Evolutionary conservation across 1,139 yeast genomes (phyloP).

Genomic region (Kurtzmaniella quercitrusa): DNA sequence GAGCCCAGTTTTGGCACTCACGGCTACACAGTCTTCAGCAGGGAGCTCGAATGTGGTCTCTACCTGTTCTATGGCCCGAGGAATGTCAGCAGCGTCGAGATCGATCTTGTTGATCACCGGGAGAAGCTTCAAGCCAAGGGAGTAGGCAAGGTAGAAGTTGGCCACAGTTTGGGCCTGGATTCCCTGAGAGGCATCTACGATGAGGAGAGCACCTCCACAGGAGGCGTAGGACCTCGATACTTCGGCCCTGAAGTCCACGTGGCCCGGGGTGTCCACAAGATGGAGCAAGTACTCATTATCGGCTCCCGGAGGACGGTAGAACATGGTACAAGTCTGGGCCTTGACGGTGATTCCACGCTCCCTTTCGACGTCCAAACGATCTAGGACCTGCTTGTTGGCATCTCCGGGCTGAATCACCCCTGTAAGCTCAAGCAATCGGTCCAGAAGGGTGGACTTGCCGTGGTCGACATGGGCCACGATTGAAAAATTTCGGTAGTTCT

Average conservation of each 20-base stretch:
- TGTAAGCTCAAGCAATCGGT: slow-evolving; percentile 78
- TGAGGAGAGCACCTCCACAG: slow-evolving; percentile 87
- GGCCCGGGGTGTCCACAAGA: slow-evolving; percentile 96
- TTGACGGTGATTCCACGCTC: slow-evolving; percentile 96
- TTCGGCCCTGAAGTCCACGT: slow-evolving; percentile 92
- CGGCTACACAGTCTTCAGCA: slow-evolving; percentile 70
- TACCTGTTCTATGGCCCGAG: slow-evolving; percentile 76
- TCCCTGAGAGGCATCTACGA: slow-evolving; percentile 95
- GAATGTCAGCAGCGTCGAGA: slow-evolving; percentile 82
- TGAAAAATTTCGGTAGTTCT: slow-evolving; percentile 82
- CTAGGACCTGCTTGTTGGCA: slow-evolving; percentile 81
- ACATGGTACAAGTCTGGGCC: slow-evolving; percentile 95
- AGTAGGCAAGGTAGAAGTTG: slow-evolving; percentile 84
- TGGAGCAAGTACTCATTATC: slow-evolving; percentile 73
- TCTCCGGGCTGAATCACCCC: slow-evolving; percentile 79
- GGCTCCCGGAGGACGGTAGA: slow-evolving; percentile 60
- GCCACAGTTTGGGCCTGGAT: slow-evolving; percentile 98
- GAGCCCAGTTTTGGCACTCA: slow-evolving; percentile 88
- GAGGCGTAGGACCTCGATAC: slow-evolving; percentile 93
- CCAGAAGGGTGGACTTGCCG: slow-evolving; percentile 91
- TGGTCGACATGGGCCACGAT: slow-evolving; percentile 98
- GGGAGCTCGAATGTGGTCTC: slow-evolving; percentile 79
- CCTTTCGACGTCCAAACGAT: slow-evolving; percentile 87
- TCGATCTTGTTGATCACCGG: slow-evolving; percentile 94
- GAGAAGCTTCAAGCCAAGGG: slow-evolving; percentile 73